Base-by-base conservation (phyloP, 495 filamentous ascomycete genomes). In the Durotheca rogersii region DNA sequence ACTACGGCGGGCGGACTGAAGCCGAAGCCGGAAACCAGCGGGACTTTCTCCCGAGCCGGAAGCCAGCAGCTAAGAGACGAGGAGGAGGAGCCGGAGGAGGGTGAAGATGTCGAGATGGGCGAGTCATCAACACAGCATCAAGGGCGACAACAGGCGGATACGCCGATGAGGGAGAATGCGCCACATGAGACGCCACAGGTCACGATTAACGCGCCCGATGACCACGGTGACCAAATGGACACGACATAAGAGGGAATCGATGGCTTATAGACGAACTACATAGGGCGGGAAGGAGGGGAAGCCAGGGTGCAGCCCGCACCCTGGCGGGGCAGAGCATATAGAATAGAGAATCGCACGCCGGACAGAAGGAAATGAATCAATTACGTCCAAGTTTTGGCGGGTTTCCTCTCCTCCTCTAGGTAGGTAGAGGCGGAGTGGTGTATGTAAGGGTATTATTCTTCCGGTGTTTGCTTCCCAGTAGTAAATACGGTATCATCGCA, bases 181-280 rank as follows among this genome's bases (percentile, higher is more conserved):
- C 57, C 60, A 10, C 80, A 64, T 69, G 77, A 51, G 72, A 69
- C 67, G 17, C 76, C 76, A 15, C 66, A 65, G 46, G 76, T 81
- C 20, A 71, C 68, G 25, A 67, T 83, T 11, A 76, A 81, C 14
- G 77, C 77, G 29, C 74, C 76, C 1, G 59, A 53, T 15, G 62
- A 49, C 7, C 58, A 59, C 42, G 73, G 66, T 3, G 84, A 88
- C 59, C 77, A 72, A 48, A 90, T 90, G 88, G 88, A 92, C 66
- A 85, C 73, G 16, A 81, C 83, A 0, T 75, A 56, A 49, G 54
- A 12, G 12, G 6, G 18, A 16, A 37, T 6, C 11, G 17, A 16
- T 10, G 35, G 16, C 17, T 30, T 39, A 23, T 14, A 21, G 6
- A 18, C 15, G 7, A 14, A 17, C 18, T 6, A 10, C 12, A 40